Conservation (phyloP, 176 grass and related monocot species). For the Pontederia paniculata region DNA sequence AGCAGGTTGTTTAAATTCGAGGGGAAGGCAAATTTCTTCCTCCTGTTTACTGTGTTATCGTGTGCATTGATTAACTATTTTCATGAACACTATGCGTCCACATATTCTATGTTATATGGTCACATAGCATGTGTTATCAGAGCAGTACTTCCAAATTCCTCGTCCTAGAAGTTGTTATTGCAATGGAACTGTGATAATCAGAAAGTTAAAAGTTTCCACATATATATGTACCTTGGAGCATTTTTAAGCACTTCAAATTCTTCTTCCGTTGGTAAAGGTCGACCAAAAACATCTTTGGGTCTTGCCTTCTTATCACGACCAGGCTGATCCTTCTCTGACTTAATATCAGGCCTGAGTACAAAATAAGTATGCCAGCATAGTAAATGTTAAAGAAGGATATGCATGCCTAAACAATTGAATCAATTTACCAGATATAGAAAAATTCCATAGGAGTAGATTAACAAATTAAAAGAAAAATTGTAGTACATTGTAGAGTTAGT, state of each 20-base stretch:
- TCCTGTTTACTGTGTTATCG: too few relatives aligned
- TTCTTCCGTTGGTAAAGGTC: constrained; percentile 70
- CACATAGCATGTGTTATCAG: too few relatives aligned
- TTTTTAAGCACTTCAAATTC: constrained; percentile 97
- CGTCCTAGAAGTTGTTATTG: too few relatives aligned
- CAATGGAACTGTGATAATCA: too few relatives aligned
- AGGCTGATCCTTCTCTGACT: constrained; percentile 25
- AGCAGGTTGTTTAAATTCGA: too few relatives aligned
- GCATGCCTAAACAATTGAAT: neutral
- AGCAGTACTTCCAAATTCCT: too few relatives aligned
- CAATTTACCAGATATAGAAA: neutral
- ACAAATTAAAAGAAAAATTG: neutral
- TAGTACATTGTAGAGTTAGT: constrained; percentile 48
- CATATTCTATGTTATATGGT: too few relatives aligned
- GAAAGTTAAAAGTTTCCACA: too few relatives aligned
- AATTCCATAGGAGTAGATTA: neutral
- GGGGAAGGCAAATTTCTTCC: too few relatives aligned
- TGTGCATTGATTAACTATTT: too few relatives aligned
- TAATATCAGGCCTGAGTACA: constrained; percentile 31
- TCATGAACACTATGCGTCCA: too few relatives aligned
- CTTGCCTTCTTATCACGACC: constrained; percentile 58
- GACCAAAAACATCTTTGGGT: constrained; percentile 90
- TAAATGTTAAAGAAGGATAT: neutral
- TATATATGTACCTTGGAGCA: constrained; percentile 61
- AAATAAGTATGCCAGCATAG: constrained; percentile 1